Evolutionary conservation across 345 rosid species (phyloP).

Genomic region (Hypericum androsaemum): DNA sequence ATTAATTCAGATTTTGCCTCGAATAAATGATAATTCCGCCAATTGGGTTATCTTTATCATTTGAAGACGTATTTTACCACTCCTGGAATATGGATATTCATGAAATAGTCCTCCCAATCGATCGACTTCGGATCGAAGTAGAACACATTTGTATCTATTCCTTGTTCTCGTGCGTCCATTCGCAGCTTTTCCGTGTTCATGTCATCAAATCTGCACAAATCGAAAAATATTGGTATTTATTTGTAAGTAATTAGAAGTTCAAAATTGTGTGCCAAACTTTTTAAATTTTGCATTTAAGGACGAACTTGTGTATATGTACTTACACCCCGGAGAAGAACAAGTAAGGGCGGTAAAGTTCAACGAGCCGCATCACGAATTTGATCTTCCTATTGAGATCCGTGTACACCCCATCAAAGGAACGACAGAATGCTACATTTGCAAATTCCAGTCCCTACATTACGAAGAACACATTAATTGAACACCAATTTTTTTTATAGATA

Average conservation of each 20-base stretch:
- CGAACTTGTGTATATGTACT: not conserved
- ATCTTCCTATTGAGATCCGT: not conserved
- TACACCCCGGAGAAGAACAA: conserved; percentile 10
- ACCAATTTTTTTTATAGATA: too few species aligned
- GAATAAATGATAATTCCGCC: too few species aligned
- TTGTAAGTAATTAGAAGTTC: not conserved
- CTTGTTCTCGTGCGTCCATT: not conserved
- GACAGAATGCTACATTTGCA: not conserved
- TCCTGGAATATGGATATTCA: conserved; percentile 9
- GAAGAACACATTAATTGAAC: not conserved
- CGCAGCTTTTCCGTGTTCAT: conserved; percentile 5
- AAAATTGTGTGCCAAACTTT: too few species aligned
- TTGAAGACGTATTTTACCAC: not conserved
- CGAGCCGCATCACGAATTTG: not conserved
- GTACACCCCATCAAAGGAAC: not conserved
- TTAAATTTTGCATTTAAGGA: too few species aligned
- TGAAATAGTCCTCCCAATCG: conserved; percentile 9
- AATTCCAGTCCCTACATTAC: conserved; percentile 5
- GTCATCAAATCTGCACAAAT: conserved; percentile 10
- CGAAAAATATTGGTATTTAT: too few species aligned
- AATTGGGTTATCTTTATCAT: not conserved
- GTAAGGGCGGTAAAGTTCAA: conserved; percentile 5
- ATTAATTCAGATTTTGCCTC: too few species aligned
- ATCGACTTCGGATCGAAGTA: conserved; percentile 6
- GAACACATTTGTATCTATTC: not conserved